A percentile compares a stretch with the other conserved stretches of the same genome.
These are phyloP conservation scores for Boehmeria nivea DNA, from an alignment of 306 rosid genomes.

Conservation along the genomic window DNA sequence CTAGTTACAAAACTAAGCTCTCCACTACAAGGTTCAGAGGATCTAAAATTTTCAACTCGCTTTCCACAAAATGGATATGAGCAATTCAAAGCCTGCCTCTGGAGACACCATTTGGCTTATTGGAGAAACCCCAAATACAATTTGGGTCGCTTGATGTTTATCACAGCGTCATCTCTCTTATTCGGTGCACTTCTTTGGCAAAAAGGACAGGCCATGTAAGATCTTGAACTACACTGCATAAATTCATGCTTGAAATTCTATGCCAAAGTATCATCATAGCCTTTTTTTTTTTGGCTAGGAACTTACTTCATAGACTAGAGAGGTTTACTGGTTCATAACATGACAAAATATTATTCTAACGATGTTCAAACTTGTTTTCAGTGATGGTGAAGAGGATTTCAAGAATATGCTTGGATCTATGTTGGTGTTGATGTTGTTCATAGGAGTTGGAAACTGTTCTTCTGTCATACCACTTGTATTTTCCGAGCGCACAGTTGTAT, in stretches of 20 bases:
- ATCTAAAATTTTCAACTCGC: constrained; percentile 28
- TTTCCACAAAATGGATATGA: constrained; percentile 35
- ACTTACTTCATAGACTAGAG: no score
- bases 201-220: constrained; percentile 33
- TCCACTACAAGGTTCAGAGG: constrained; percentile 34
- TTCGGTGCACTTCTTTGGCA: constrained; percentile 36
- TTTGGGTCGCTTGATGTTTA: constrained; percentile 25
- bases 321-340: no score
- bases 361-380: no score
- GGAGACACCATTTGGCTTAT: constrained; percentile 40
- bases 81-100: constrained; percentile 40
- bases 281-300: no score
- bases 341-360: no score
- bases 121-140: constrained; percentile 47
- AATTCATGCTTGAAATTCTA: no score
- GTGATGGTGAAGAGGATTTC: no score
- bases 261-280: no score
- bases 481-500: constrained; percentile 32
- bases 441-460: constrained; percentile 40
- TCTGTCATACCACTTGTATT: constrained; percentile 23
- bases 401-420: no score
- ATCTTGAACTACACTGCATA: no score
- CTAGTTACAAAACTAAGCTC: constrained; percentile 18
- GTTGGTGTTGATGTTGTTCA: constrained; percentile 25
- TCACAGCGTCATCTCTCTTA: constrained; percentile 18